Base-by-base conservation (phyloP, 495 filamentous ascomycete species). In the Tuber microsphaerosporum region DNA sequence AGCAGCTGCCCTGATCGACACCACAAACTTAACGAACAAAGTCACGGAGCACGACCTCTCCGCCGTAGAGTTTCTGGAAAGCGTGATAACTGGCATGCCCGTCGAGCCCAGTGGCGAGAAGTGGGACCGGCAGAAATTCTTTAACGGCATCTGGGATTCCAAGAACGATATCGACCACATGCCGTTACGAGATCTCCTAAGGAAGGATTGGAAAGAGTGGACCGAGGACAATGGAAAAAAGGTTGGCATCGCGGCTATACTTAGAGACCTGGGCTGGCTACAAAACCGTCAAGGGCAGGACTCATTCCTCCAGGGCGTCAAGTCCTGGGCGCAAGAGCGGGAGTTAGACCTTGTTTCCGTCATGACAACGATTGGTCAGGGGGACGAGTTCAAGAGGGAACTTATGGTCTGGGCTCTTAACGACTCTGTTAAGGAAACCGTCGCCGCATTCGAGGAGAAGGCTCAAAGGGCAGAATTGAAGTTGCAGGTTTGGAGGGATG, bases 131-230 rank as follows among this genome's bases (percentile, higher is more conserved):
- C 81, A 84, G 6, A 73, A 71, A 0, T 94, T 93, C 84, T 97
- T 88, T 82, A 79, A 88, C 16, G 83, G 88, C 45, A 85, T 97
- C 71, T 84, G 86, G 22, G 74, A 83, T 6, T 90, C 94, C 9
- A 97, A 97, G 84, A 86, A 89, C 76, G 87, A 93, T 76, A 87
- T 98, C 69, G 88, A 88, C 72, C 77, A 83, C 5, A 84, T 99
- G 75, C 87, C 86, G 3, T 82, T 95, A 75, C 83, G 88, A 4
- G 96, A 97, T 76, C 87, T 97, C 22, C 83, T 97, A 70, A 87
- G 90, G 74, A 94, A 96, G 78, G 95, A 99, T 84, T 99, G 95
- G 84, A 99, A 99, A 84, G 88, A 91, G 74, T 99, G 94, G 94
- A 84, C 81, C 7, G 93, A 93, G 80, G 80, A 72, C 75, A 31